phyloP scores from a whole-genome alignment of 1,139 yeast species.

The Nadsonia starkeyi-henricii region DNA sequence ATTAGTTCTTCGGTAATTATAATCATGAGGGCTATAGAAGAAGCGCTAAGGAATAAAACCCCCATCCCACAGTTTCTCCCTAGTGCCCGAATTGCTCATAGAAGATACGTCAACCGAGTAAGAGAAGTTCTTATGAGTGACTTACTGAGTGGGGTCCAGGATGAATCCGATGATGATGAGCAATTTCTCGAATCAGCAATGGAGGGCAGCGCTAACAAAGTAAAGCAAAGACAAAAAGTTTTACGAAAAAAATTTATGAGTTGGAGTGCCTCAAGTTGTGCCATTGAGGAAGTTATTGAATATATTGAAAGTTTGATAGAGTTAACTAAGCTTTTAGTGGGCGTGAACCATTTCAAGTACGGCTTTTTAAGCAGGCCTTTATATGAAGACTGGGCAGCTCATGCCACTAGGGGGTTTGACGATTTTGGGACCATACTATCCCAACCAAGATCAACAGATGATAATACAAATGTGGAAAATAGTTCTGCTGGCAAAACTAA shows the following conservation, averaged over 20 bases:
- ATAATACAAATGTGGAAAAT: neutral
- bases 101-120: constrained; percentile 31
- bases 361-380: constrained; percentile 36
- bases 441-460: neutral
- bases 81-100: constrained; percentile 34
- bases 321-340: constrained; percentile 31
- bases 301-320: constrained; percentile 33
- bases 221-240: constrained; percentile 5
- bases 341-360: constrained; percentile 34
- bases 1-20: constrained; percentile 28
- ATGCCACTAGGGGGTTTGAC: constrained; percentile 4
- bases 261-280: constrained; percentile 39
- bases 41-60: constrained; percentile 29
- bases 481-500: neutral
- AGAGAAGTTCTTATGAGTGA: constrained; percentile 19
- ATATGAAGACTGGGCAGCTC: constrained; percentile 30
- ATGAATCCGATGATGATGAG: neutral
- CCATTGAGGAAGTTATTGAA: constrained; percentile 35
- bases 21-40: constrained; percentile 29
- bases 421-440: constrained; percentile 3
- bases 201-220: neutral
- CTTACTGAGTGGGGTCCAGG: neutral
- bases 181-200: neutral
- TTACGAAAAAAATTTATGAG: constrained; percentile 31
- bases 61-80: constrained; percentile 39